Percentiles rank a stretch among this genome's conserved stretches.
These are phyloP conservation scores for Pneumocystis oryctolagi DNA, from an alignment of 1,139 yeast species.

Conservation along the genomic window DNA sequence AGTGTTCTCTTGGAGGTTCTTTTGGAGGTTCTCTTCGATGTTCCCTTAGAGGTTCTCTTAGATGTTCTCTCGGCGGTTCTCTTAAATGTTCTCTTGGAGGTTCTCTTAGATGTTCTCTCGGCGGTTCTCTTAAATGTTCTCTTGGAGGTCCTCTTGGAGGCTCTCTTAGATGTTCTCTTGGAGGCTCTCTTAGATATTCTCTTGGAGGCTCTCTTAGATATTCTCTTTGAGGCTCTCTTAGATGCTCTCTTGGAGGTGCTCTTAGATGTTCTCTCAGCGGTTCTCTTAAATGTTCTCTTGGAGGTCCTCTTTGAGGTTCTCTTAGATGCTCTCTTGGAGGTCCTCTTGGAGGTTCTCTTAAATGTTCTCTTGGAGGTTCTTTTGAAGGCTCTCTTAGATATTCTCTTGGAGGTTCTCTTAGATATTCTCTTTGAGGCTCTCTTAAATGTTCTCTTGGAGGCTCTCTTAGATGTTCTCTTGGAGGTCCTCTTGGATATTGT, in stretches of 20 bases:
- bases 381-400: not conserved
- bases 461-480: not conserved
- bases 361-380: not conserved
- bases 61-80: too few relatives aligned
- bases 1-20: not conserved
- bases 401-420: not conserved
- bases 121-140: not conserved
- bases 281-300: not conserved
- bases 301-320: not conserved
- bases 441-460: not conserved
- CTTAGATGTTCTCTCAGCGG: not conserved
- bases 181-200: not conserved
- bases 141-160: not conserved
- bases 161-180: not conserved
- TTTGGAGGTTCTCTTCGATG: too few relatives aligned
- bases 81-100: not conserved
- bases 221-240: not conserved
- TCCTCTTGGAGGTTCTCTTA: not conserved
- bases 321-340: not conserved
- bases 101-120: not conserved
- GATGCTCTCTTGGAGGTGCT: not conserved
- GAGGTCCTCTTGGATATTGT: not conserved
- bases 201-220: not conserved
- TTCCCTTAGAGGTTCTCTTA: too few relatives aligned
- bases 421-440: not conserved